phyloP scores from a whole-genome alignment of 805 yeast genomes.

The Pichia pseudocactophila region DNA sequence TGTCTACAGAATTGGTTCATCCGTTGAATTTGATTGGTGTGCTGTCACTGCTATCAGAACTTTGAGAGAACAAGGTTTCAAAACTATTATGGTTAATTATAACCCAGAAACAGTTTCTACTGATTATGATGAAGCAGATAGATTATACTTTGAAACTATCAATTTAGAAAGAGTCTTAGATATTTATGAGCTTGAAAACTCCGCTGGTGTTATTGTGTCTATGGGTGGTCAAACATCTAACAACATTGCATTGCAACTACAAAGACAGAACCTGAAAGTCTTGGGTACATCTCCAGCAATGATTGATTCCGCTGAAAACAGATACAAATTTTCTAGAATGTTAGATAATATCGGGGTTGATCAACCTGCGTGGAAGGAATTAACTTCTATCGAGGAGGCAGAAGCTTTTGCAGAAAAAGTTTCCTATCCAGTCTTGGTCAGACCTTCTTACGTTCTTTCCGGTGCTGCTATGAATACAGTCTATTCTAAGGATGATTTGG shows the following conservation, averaged over 20 bases:
- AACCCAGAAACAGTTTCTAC: slow-evolving; percentile 99
- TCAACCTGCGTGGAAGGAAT: slow-evolving; percentile 99
- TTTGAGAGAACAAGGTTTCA: slow-evolving; percentile 72
- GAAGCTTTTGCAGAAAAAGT: slow-evolving; percentile 86
- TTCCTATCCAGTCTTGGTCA: slow-evolving; percentile 88
- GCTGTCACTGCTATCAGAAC: slow-evolving; percentile 96
- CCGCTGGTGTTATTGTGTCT: slow-evolving; percentile 87
- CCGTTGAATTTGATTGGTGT: slow-evolving; percentile 99
- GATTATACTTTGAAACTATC: slow-evolving; percentile 92
- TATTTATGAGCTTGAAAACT: slow-evolving; percentile 84
- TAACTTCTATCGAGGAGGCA: slow-evolving; percentile 88
- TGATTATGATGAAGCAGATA: slow-evolving; percentile 96
- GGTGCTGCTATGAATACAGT: slow-evolving; percentile 99
- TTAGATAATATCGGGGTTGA: slow-evolving; percentile 93
- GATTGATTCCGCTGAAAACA: slow-evolving; percentile 97
- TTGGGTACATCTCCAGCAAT: slow-evolving; percentile 96
- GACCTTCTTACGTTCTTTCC: slow-evolving; percentile 94
- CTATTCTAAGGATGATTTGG: slow-evolving; percentile 81
- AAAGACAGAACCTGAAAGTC: slow-evolving; percentile 90
- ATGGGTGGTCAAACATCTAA: slow-evolving; percentile 99
- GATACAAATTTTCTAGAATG: slow-evolving; percentile 97
- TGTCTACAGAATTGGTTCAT: slow-evolving; percentile 97
- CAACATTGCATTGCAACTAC: slow-evolving; percentile 87
- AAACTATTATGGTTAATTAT: slow-evolving; percentile 95
- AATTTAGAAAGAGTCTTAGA: slow-evolving; percentile 90